Base-by-base conservation (phyloP, 345 rosid genomes). In the Salix exigua region DNA sequence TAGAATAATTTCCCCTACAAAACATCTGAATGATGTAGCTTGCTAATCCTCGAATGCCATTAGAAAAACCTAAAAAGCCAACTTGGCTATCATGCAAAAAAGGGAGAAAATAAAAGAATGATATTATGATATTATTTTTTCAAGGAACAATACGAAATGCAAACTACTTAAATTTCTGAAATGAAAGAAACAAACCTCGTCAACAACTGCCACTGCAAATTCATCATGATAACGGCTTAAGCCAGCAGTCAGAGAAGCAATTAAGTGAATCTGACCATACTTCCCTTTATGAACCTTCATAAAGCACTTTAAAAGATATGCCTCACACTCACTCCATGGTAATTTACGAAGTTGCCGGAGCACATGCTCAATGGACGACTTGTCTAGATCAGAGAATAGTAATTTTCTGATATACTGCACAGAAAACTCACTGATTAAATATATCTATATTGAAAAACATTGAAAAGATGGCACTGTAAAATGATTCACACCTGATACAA, bases 211-310 rank as follows among this genome's bases (percentile, higher is more conserved):
- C 64, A 96, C 97, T 1, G 97, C 90, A 88, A 96, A 94, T 82
- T 92, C 97, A 87, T 94, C 99, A 86, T 94, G 99, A 88, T 96
- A 88, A 79, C 96, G 94, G 79, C 97, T 94, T 87, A 96, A 90
- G 83, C 97, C 96, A 85, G 97, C 90, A 79, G 98, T 96, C 78
- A 96, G 93, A 75, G 98, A 94, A 79, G 98, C 99, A 88, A 94
- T 83, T 88, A 96, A 85, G 81, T 96, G 97, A 83, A 96, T 96
- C 83, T 96, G 99, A 73, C 98, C 94, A 82, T 92, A 96, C 82
- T 94, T 96, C 71, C 99, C 99, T 79, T 83, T 92, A 84, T 94
- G 96, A 66, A 94, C 92, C 88, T 96, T 96, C 99, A 96, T 87
- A 87, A 94, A 96, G 82, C 99, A 94, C 84, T 96, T 96, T 78